These are phyloP conservation scores for Sugiyamaella boreocaroliniensis DNA, from an alignment of 805 yeast genomes.

Conservation along the genomic window DNA sequence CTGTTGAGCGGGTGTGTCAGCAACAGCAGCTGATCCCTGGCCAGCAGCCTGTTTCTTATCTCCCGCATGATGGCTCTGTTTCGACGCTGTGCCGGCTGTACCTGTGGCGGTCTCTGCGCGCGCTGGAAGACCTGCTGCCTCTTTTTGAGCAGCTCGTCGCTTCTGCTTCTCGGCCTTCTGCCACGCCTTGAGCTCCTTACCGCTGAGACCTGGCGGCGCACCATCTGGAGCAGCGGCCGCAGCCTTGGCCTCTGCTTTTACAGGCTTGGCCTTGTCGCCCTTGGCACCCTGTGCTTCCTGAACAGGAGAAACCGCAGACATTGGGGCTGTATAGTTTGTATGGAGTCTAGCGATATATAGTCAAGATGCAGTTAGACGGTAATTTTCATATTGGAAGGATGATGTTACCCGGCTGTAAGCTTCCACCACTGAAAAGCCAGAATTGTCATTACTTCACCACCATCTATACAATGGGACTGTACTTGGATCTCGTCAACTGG, in stretches of 20 bases:
- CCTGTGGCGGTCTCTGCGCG: conserved; percentile 32
- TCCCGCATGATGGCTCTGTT: not conserved
- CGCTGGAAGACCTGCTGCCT: conserved; percentile 40
- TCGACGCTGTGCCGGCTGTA: not conserved
- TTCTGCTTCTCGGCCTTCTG: conserved; percentile 89
- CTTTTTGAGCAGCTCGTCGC: conserved; percentile 82
- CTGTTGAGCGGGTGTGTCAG: not conserved
- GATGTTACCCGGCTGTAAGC: not conserved
- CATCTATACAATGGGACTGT: conserved; percentile 11
- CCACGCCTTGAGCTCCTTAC: conserved; percentile 79
- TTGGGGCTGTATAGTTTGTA: too few relatives aligned
- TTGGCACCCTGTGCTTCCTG: not conserved
- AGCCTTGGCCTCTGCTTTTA: not conserved
- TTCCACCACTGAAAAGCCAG: not conserved
- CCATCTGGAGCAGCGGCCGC: not conserved
- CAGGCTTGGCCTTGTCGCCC: not conserved
- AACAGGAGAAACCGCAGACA: not conserved
- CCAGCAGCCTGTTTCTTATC: not conserved
- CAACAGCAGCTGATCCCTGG: not conserved
- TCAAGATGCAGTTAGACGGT: not conserved
- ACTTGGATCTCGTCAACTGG: conserved; percentile 15
- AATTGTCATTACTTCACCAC: not conserved
- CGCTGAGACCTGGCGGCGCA: conserved; percentile 31
- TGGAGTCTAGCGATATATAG: too few relatives aligned
- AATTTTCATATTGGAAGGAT: not conserved